phyloP scores from a whole-genome alignment of 306 rosid genomes.

The Gynostemma pentaphyllum region DNA sequence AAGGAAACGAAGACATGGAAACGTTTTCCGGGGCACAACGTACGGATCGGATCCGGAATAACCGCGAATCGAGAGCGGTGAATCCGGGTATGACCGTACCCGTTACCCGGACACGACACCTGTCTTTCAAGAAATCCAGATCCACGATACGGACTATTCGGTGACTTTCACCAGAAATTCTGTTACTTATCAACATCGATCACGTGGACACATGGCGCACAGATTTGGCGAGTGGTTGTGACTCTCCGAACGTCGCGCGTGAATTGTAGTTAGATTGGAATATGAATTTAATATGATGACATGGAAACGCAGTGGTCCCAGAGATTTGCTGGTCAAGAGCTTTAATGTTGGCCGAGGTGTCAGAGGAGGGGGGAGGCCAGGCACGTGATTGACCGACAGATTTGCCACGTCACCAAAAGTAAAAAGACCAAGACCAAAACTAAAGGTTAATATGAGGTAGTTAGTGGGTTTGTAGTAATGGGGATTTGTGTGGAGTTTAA shows the following conservation, averaged over 20 bases:
- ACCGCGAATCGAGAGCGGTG: conserved; percentile 1
- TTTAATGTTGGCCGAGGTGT: conserved; percentile 7
- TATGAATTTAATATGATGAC: conserved; percentile 5
- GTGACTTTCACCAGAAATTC: conserved; percentile 12
- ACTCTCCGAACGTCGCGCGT: not conserved
- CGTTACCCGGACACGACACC: not conserved
- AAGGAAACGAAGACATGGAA: not conserved
- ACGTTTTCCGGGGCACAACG: not conserved
- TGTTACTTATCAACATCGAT: conserved; percentile 9
- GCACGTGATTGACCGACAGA: conserved; percentile 42
- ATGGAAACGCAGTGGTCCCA: conserved; percentile 14
- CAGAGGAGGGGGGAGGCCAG: conserved; percentile 15
- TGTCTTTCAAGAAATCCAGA: not conserved
- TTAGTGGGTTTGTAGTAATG: no score
- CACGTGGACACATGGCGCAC: conserved; percentile 31
- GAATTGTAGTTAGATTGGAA: not conserved
- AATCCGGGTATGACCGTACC: not conserved
- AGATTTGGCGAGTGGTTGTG: not conserved
- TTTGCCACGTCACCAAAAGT: conserved; percentile 24
- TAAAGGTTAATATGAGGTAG: no score
- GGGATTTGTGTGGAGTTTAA: conserved; percentile 31
- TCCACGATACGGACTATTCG: not conserved
- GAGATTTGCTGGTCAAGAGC: conserved; percentile 6
- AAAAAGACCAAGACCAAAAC: not conserved
- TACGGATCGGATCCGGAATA: not conserved